Conservation (phyloP, 148 eudicot genomes). For the Linanthus parryae region DNA sequence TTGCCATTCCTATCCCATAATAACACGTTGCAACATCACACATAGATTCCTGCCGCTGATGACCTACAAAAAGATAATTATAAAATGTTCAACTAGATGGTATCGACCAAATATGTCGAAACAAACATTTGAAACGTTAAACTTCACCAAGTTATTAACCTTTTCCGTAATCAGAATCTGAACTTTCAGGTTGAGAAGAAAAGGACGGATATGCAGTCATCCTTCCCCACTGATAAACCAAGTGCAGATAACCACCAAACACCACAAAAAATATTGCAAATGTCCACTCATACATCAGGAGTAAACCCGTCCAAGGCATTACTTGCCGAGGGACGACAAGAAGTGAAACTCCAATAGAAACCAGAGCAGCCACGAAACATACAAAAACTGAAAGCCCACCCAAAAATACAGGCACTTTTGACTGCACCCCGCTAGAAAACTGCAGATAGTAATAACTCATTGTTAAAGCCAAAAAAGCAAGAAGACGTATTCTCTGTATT, state of each 20-base stretch:
- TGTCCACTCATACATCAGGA: constrained; percentile 90
- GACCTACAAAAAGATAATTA: constrained; percentile 43
- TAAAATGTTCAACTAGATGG: constrained; percentile 11
- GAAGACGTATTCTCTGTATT: background rate
- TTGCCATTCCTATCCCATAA: constrained; percentile 70
- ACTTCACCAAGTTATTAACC: constrained; percentile 29
- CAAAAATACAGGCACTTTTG: constrained; percentile 74
- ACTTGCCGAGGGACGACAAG: constrained; percentile 84
- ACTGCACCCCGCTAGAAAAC: constrained; percentile 46
- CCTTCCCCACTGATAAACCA: constrained; percentile 71
- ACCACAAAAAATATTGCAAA: constrained; percentile 66
- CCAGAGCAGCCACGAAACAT: constrained; percentile 56
- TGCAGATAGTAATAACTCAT: constrained; percentile 15
- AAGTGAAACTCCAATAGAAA: constrained; percentile 61
- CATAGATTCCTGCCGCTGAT: constrained; percentile 51
- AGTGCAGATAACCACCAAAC: constrained; percentile 70
- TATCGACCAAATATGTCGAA: constrained; percentile 2
- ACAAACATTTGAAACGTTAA: no score
- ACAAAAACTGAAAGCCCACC: constrained; percentile 64
- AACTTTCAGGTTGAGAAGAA: constrained; percentile 47
- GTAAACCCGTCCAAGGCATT: constrained; percentile 91
- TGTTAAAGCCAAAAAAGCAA: background rate
- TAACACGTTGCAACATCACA: constrained; percentile 52
- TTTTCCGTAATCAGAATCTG: constrained; percentile 65
- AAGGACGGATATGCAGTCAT: constrained; percentile 37